These are phyloP conservation scores for Acer saccharum DNA, from an alignment of 345 rosid species.

Conservation along the genomic window DNA sequence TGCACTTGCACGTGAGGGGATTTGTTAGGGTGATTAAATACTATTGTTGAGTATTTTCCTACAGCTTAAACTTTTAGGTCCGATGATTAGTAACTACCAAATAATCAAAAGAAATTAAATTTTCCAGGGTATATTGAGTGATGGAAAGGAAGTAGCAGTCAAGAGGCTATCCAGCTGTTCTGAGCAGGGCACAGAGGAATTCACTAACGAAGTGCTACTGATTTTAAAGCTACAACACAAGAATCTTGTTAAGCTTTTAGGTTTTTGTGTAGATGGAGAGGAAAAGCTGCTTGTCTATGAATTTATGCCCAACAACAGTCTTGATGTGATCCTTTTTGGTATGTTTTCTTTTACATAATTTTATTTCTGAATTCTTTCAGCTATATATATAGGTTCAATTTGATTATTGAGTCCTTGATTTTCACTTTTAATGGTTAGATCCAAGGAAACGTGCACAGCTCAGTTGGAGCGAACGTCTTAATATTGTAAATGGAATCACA, in stretches of 20 bases:
- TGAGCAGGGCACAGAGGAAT: conserved; percentile 37
- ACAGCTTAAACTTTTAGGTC: too few species aligned
- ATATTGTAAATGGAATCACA: conserved; percentile 35
- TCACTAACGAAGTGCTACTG: conserved; percentile 42
- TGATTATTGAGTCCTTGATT: not conserved
- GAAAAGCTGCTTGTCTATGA: conserved; percentile 57
- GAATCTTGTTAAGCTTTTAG: conserved; percentile 57
- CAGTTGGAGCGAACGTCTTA: conserved; percentile 24
- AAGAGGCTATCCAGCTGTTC: conserved; percentile 34
- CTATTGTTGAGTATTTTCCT: too few species aligned
- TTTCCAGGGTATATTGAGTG: conserved; percentile 47
- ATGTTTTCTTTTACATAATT: not conserved
- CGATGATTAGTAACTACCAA: too few species aligned
- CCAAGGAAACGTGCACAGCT: conserved; percentile 20
- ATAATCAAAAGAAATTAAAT: not conserved
- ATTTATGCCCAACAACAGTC: conserved; percentile 58
- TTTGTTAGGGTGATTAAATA: too few species aligned
- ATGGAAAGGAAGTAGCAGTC: conserved; percentile 54
- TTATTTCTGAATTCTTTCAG: not conserved
- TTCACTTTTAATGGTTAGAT: conserved; percentile 17
- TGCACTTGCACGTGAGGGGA: too few species aligned
- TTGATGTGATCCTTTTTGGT: conserved; percentile 49
- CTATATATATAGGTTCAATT: not conserved
- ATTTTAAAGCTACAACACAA: conserved; percentile 54
- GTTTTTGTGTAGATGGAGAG: conserved; percentile 43